Percentiles rank a stretch among this genome's conserved stretches.
These are phyloP conservation scores for Annulohypoxylon nitens DNA, from an alignment of 495 filamentous ascomycete species.

Conservation along the genomic window DNA sequence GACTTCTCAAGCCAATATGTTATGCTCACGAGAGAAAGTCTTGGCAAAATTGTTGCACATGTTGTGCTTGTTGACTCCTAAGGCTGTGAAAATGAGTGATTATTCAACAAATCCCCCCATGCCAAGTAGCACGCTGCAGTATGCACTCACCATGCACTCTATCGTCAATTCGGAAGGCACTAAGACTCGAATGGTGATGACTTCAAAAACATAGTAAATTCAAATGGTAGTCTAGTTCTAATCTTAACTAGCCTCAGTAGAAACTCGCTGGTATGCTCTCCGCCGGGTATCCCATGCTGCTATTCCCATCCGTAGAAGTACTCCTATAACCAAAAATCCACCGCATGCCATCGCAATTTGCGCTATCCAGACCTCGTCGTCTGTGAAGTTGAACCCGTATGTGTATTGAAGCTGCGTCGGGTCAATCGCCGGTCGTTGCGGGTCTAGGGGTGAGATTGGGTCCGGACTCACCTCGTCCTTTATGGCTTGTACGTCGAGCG, in stretches of 20 bases:
- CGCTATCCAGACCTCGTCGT: background rate
- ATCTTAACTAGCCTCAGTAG: constrained; percentile 26
- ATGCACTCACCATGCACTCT: background rate
- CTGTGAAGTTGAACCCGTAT: background rate
- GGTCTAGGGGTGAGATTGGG: background rate
- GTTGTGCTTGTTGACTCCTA: too few relatives aligned
- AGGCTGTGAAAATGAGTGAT: background rate
- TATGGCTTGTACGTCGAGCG: constrained; percentile 13
- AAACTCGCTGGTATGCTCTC: constrained; percentile 24
- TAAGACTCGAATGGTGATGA: background rate
- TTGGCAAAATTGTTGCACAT: background rate
- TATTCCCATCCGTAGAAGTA: constrained; percentile 25
- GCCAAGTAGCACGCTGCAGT: background rate
- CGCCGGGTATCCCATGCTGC: constrained; percentile 33
- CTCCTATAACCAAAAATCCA: constrained; percentile 14
- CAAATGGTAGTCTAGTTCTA: constrained; percentile 7
- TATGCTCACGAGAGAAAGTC: background rate
- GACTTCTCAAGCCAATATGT: background rate
- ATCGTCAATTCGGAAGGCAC: constrained; percentile 1
- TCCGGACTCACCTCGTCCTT: constrained; percentile 28
- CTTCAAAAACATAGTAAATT: constrained; percentile 25
- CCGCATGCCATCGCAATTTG: constrained; percentile 22
- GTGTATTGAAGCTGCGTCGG: constrained; percentile 9
- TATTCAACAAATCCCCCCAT: background rate
- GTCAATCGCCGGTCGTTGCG: constrained; percentile 12